A percentile compares a stretch with the other conserved stretches of the same genome.
phyloP scores from a whole-genome alignment of 768 basidiomycete genomes.

The Nidula microcarpa region DNA sequence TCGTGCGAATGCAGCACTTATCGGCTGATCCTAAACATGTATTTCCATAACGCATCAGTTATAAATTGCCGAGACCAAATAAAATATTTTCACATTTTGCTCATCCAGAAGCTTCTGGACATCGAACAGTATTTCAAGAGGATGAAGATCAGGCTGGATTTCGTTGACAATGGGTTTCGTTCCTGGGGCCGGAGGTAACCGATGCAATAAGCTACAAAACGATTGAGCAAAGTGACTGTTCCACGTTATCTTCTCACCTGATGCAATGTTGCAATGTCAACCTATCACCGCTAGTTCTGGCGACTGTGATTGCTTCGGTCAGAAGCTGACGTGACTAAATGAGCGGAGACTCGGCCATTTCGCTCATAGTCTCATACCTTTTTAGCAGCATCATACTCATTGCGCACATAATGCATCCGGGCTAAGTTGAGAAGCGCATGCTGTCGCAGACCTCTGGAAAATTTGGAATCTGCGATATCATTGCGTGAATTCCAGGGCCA shows the following conservation, averaged over 20 bases:
- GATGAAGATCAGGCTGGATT: constrained; percentile 73
- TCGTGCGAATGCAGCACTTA: constrained; percentile 66
- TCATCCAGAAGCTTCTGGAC: constrained; percentile 73
- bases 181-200: constrained; percentile 53
- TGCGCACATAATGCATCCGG: constrained; percentile 70
- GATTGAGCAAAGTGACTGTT: too few relatives aligned
- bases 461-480: background rate
- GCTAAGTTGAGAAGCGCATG: constrained; percentile 77
- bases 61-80: background rate
- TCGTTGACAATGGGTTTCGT: constrained; percentile 59
- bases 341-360: too few relatives aligned
- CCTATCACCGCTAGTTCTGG: constrained; percentile 69
- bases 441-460: constrained; percentile 67
- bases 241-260: constrained; percentile 46
- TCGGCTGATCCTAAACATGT: constrained; percentile 64
- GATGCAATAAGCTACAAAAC: constrained; percentile 58
- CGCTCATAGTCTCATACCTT: too few relatives aligned
- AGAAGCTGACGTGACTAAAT: too few relatives aligned
- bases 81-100: constrained; percentile 42
- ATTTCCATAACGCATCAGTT: background rate
- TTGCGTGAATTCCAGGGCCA: background rate
- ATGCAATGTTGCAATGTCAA: constrained; percentile 76
- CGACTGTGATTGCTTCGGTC: constrained; percentile 74
- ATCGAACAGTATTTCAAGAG: constrained; percentile 74
- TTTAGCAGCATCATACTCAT: constrained; percentile 69